These are phyloP conservation scores for Monilinia polystroma DNA, from an alignment of 2,329 filamentous ascomycete species.

Conservation along the genomic window DNA sequence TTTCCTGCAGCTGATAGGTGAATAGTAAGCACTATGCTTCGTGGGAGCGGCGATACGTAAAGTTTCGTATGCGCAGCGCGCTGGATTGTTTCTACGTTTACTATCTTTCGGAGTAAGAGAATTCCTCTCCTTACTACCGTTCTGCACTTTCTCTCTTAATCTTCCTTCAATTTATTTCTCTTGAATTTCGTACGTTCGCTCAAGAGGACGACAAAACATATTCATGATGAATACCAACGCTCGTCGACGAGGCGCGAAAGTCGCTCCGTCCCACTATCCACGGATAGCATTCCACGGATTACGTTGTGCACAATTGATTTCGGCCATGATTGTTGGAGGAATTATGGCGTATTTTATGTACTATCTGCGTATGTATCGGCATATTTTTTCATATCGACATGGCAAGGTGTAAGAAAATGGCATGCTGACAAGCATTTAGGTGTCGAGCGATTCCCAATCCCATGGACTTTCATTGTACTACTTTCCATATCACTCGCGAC, in stretches of 20 bases:
- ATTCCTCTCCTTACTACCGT: not conserved
- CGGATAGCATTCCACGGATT: slow-evolving; percentile 36
- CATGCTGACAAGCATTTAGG: slow-evolving; percentile 23
- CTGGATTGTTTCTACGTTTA: not conserved
- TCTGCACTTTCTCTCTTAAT: not conserved
- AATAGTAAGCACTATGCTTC: slow-evolving; percentile 14
- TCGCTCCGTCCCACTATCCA: slow-evolving; percentile 37
- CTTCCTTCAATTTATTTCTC: not conserved
- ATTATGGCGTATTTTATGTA: slow-evolving; percentile 39
- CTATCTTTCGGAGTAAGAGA: slow-evolving; percentile 21
- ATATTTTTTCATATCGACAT: not conserved
- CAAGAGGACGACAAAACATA: not conserved
- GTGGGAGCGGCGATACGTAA: slow-evolving; percentile 9
- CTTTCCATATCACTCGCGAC: slow-evolving; percentile 34
- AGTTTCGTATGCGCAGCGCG: slow-evolving; percentile 8
- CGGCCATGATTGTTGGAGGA: slow-evolving; percentile 33
- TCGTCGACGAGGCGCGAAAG: slow-evolving; percentile 18
- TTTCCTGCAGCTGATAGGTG: not conserved
- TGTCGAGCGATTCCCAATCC: slow-evolving; percentile 31
- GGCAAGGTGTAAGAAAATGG: not conserved
- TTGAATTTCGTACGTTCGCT: not conserved
- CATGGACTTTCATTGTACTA: slow-evolving; percentile 39
- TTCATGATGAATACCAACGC: slow-evolving; percentile 19
- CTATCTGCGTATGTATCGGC: slow-evolving; percentile 32
- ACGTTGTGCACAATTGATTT: slow-evolving; percentile 32